Evolutionary conservation across 1,284 basidiomycete genomes (phyloP).

Genomic region (Ceratobasidium sp.): DNA sequence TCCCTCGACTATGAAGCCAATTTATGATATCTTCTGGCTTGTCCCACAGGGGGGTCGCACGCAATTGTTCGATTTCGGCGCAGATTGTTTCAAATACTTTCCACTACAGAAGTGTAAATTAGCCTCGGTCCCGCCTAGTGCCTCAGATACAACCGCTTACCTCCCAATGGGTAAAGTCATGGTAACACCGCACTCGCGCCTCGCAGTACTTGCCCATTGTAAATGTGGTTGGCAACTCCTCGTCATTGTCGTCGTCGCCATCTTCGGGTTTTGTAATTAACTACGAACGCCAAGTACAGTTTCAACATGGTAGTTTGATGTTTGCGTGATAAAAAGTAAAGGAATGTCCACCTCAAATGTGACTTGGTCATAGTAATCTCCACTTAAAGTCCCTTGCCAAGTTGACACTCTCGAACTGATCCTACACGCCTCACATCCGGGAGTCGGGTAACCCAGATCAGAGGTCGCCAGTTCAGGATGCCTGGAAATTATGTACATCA

Average conservation of each 20-base stretch:
- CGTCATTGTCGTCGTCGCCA: slow-evolving; percentile 45
- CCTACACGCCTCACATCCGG: slow-evolving; percentile 80
- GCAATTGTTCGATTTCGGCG: slow-evolving; percentile 43
- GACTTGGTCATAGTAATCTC: slow-evolving; percentile 48
- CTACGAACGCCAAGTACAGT: not conserved
- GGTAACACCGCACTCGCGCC: slow-evolving; percentile 69
- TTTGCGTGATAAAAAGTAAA: not conserved
- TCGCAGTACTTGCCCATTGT: slow-evolving; percentile 80
- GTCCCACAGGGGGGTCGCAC: slow-evolving; percentile 40
- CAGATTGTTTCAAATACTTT: slow-evolving; percentile 38
- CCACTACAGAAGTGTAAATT: slow-evolving; percentile 36
- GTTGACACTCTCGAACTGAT: slow-evolving; percentile 62
- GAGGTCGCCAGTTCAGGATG: slow-evolving; percentile 66
- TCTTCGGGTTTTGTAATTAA: slow-evolving; percentile 49
- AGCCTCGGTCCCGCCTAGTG: slow-evolving; percentile 41
- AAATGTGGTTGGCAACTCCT: slow-evolving; percentile 47
- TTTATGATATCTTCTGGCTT: slow-evolving; percentile 80
- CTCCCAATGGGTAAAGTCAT: slow-evolving; percentile 86
- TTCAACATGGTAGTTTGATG: not conserved
- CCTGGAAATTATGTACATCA: too few relatives aligned
- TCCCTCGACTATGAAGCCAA: slow-evolving; percentile 76
- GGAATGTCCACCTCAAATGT: slow-evolving; percentile 47
- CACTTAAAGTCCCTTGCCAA: slow-evolving; percentile 46
- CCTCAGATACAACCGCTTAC: slow-evolving; percentile 54
- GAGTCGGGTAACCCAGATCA: slow-evolving; percentile 62